A percentile compares a stretch with the other conserved stretches of the same genome.
phyloP scores from a whole-genome alignment of 2,329 filamentous ascomycete species.

The Ampelomyces quisqualis region DNA sequence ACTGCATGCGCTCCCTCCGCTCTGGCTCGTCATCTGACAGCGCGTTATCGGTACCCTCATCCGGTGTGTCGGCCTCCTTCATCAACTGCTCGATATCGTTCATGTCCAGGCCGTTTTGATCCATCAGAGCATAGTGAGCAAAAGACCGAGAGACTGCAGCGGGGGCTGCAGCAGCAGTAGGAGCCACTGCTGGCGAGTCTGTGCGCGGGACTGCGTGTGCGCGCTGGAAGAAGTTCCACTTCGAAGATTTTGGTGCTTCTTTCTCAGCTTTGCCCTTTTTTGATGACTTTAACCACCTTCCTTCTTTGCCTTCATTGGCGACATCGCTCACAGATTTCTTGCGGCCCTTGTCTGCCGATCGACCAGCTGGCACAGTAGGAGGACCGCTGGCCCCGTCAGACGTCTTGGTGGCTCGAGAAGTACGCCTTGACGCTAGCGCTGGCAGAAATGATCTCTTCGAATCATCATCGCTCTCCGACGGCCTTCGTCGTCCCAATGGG shows the following conservation, averaged over 20 bases:
- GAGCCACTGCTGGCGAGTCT: slow-evolving; percentile 24
- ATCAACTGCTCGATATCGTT: slow-evolving; percentile 51
- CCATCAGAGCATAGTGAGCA: slow-evolving; percentile 61
- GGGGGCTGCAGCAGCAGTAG: slow-evolving; percentile 38
- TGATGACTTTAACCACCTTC: slow-evolving; percentile 41
- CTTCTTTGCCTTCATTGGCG: slow-evolving; percentile 38
- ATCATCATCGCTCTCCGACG: slow-evolving; percentile 43
- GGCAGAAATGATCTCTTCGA: slow-evolving; percentile 38
- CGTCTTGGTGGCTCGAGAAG: slow-evolving; percentile 30
- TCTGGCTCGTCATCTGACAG: slow-evolving; percentile 24
- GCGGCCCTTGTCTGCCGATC: slow-evolving; percentile 18
- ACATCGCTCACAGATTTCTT: slow-evolving; percentile 30
- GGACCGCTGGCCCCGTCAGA: slow-evolving; percentile 22
- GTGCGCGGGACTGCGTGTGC: slow-evolving; percentile 47
- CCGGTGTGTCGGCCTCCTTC: slow-evolving; percentile 43
- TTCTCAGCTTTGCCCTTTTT: slow-evolving; percentile 33
- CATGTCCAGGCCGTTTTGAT: slow-evolving; percentile 49
- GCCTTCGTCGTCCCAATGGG: slow-evolving; percentile 27
- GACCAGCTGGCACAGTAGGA: slow-evolving; percentile 16
- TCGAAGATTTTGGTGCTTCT: slow-evolving; percentile 41
- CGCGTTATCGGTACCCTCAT: slow-evolving; percentile 27
- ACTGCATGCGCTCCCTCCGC: slow-evolving; percentile 38
- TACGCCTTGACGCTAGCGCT: slow-evolving; percentile 28
- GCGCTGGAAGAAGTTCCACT: slow-evolving; percentile 63
- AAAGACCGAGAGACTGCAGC: slow-evolving; percentile 46